A percentile compares a stretch with the other conserved stretches of the same genome.
phyloP scores from a whole-genome alignment of 2,329 filamentous ascomycete genomes.

The Mycosphaerella arachidis region DNA sequence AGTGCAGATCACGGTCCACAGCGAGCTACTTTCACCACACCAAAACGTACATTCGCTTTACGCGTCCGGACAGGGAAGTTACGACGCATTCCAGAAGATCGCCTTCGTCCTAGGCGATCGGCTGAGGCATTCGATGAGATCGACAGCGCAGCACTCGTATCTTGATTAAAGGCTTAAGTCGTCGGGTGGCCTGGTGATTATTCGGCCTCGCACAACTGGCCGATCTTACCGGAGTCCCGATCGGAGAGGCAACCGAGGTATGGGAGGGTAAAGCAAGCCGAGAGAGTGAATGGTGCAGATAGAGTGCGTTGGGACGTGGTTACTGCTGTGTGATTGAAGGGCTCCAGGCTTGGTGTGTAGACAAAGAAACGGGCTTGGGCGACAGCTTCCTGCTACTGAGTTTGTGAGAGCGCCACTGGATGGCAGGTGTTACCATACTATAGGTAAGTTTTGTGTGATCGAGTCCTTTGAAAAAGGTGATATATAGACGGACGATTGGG shows the following conservation, averaged over 20 bases:
- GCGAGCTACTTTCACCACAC: not conserved
- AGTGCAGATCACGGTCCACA: not conserved
- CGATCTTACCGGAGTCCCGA: not conserved
- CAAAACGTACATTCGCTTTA: not conserved
- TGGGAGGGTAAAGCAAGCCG: not conserved
- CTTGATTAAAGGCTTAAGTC: not conserved
- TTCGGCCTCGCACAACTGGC: not conserved
- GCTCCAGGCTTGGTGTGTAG: not conserved
- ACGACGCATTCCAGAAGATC: not conserved
- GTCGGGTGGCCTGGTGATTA: not conserved
- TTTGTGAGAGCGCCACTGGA: not conserved
- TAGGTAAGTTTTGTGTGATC: not conserved
- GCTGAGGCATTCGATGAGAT: not conserved
- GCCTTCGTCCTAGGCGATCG: not conserved
- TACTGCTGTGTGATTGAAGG: no score
- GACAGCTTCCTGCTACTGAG: not conserved
- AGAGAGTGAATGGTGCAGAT: not conserved
- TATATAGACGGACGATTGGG: not conserved
- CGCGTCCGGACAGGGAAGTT: not conserved
- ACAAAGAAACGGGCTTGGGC: not conserved
- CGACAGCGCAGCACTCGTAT: not conserved
- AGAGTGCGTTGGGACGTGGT: not conserved
- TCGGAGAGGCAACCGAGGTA: not conserved
- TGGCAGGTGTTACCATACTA: not conserved
- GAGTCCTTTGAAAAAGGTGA: not conserved